Conservation (phyloP, 2,329 filamentous ascomycete genomes). For the Xylaria sp. region DNA sequence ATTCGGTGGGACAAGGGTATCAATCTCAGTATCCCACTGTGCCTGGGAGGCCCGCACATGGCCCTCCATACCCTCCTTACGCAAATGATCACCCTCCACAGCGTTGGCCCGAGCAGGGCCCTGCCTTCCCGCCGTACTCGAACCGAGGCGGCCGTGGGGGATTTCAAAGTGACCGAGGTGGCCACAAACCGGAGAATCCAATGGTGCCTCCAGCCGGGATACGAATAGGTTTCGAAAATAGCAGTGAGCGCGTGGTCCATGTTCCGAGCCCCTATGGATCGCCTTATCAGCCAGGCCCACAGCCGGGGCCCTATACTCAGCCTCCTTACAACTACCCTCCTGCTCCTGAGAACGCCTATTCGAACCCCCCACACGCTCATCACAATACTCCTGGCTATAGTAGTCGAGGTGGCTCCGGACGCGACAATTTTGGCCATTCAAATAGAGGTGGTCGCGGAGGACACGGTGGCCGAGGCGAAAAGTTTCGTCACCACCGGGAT, state of each 20-base stretch:
- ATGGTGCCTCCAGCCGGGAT: constrained; percentile 46
- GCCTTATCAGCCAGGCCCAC: constrained; percentile 56
- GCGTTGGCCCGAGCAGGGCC: constrained; percentile 55
- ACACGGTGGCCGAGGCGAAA: constrained; percentile 56
- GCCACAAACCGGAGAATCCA: constrained; percentile 49
- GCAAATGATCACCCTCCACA: constrained; percentile 54
- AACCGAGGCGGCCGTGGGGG: constrained; percentile 56
- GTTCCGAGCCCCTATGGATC: constrained; percentile 53
- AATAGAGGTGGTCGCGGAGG: constrained; percentile 54
- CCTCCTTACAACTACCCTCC: constrained; percentile 54
- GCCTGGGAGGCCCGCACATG: constrained; percentile 51
- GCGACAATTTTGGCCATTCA: constrained; percentile 40
- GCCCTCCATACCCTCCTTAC: constrained; percentile 54
- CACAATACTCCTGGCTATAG: constrained; percentile 45
- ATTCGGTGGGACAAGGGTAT: constrained; percentile 53
- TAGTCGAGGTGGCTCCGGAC: constrained; percentile 33
- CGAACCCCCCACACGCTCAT: constrained; percentile 49
- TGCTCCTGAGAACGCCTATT: constrained; percentile 53
- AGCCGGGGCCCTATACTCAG: constrained; percentile 49
- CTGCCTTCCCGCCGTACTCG: constrained; percentile 47
- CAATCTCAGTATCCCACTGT: constrained; percentile 53
- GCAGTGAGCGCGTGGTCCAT: constrained; percentile 47
- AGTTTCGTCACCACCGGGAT: constrained; percentile 53
- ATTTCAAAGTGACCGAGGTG: constrained; percentile 58
- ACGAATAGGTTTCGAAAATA: constrained; percentile 50